These are phyloP conservation scores for Mycena epipterygia DNA, from an alignment of 768 basidiomycete genomes.

Conservation along the genomic window DNA sequence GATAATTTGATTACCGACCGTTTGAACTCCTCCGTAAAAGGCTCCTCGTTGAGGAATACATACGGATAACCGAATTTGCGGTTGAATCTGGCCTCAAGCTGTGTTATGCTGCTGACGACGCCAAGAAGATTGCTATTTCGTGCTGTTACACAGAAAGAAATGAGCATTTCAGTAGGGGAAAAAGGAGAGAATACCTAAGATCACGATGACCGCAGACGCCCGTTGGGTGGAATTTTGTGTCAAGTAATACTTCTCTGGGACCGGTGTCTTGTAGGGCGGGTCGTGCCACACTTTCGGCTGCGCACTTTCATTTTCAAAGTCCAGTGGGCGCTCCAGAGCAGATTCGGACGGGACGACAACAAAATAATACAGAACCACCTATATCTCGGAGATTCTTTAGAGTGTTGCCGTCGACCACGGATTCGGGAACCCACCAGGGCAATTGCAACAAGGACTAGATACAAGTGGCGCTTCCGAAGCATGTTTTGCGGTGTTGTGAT, in stretches of 20 bases:
- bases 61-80: constrained; percentile 69
- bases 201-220: constrained; percentile 71
- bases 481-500: no score
- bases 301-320: background rate
- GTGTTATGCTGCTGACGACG: constrained; percentile 62
- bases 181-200: constrained; percentile 51
- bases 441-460: no score
- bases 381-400: no score
- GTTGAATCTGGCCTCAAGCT: constrained; percentile 71
- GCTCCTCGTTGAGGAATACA: constrained; percentile 74
- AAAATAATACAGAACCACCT: no score
- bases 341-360: no score
- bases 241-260: constrained; percentile 25
- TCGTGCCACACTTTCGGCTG: constrained; percentile 12
- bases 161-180: background rate
- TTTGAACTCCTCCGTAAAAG: constrained; percentile 67
- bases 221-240: constrained; percentile 28
- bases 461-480: no score
- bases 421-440: no score
- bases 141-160: background rate
- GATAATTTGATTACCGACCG: no score
- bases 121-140: constrained; percentile 58
- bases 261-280: constrained; percentile 3
- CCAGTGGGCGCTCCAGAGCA: no score
- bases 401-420: no score